Conservation (phyloP, 2,329 filamentous ascomycete genomes). For the Hypoxylon sp. region DNA sequence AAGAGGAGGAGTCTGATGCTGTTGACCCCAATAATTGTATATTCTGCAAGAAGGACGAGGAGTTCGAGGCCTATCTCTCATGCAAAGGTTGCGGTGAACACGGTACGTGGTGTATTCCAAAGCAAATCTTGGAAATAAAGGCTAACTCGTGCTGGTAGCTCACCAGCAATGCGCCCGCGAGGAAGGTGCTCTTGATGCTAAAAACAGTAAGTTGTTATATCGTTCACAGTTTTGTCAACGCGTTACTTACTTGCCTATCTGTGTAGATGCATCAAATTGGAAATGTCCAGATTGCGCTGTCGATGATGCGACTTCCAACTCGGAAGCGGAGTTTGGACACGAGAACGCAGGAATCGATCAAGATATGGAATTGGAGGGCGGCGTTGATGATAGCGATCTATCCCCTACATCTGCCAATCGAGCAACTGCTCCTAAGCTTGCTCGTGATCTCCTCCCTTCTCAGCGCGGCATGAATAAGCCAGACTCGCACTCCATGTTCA, state of each 20-base stretch:
- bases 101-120: slow-evolving; percentile 69
- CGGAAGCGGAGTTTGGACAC: slow-evolving; percentile 49
- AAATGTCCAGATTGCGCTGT: slow-evolving; percentile 64
- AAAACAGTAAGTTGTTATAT: slow-evolving; percentile 69
- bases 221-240: background rate
- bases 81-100: slow-evolving; percentile 85
- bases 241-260: slow-evolving; percentile 51
- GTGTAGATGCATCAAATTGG: slow-evolving; percentile 61
- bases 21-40: slow-evolving; percentile 45
- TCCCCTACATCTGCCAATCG: slow-evolving; percentile 61
- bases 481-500: slow-evolving; percentile 83
- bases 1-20: slow-evolving; percentile 53
- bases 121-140: slow-evolving; percentile 33
- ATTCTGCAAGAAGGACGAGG: slow-evolving; percentile 58
- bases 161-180: slow-evolving; percentile 91
- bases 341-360: slow-evolving; percentile 48
- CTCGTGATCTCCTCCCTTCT: slow-evolving; percentile 78
- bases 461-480: slow-evolving; percentile 74
- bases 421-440: slow-evolving; percentile 74
- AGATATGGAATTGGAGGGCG: slow-evolving; percentile 51
- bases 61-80: slow-evolving; percentile 82
- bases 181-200: slow-evolving; percentile 71
- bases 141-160: slow-evolving; percentile 71
- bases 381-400: slow-evolving; percentile 52
- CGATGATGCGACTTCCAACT: slow-evolving; percentile 51